Percentiles rank a stretch among this genome's conserved stretches.
Conservation (phyloP, 2,329 filamentous ascomycete species). For the Ambrosiella cleistominuta region DNA sequence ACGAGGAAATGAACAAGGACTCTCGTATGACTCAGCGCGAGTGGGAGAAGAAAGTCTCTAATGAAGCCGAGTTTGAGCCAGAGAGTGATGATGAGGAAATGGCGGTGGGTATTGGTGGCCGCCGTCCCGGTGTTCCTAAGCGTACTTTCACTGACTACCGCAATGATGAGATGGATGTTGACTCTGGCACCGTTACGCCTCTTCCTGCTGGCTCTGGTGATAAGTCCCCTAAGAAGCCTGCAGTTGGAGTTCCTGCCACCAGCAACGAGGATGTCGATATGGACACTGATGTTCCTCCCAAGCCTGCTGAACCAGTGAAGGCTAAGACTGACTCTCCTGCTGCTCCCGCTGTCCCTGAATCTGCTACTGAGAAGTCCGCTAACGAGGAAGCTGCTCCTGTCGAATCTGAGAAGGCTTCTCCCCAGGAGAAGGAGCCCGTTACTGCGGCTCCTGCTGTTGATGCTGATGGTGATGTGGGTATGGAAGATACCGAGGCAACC, state of each 20-base stretch:
- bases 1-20: constrained; percentile 77
- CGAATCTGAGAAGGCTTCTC: constrained; percentile 5
- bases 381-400: constrained; percentile 13
- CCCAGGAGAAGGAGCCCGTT: background rate
- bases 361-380: constrained; percentile 1
- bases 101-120: constrained; percentile 53
- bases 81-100: constrained; percentile 84
- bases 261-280: constrained; percentile 29
- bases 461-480: constrained; percentile 11
- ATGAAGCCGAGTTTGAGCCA: constrained; percentile 58
- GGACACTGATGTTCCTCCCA: constrained; percentile 16
- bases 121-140: constrained; percentile 29
- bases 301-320: constrained; percentile 10
- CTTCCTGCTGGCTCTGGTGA: constrained; percentile 20
- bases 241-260: constrained; percentile 18
- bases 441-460: background rate
- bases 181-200: constrained; percentile 20
- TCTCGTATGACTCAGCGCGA: constrained; percentile 62
- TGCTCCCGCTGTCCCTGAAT: constrained; percentile 16
- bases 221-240: constrained; percentile 17
- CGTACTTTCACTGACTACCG: constrained; percentile 35
- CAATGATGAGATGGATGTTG: constrained; percentile 24
- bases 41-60: constrained; percentile 61
- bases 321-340: constrained; percentile 13
- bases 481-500: constrained; percentile 4